These are phyloP conservation scores for Penicillium crustosum DNA, from an alignment of 2,329 filamentous ascomycete species.

Conservation along the genomic window DNA sequence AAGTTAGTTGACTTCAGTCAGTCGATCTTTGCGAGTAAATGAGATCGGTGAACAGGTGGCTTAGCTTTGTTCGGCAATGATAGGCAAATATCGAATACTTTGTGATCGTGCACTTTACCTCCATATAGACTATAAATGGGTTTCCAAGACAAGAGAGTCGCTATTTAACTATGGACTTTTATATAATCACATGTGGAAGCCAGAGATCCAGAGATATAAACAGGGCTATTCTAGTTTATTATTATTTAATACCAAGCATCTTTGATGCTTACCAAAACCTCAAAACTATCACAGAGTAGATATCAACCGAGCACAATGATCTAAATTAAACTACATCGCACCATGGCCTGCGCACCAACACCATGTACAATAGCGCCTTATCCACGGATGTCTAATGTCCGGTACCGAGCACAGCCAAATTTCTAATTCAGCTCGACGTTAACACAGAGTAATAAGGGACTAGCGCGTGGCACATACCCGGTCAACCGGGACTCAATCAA, in stretches of 20 bases:
- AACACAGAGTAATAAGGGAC: slow-evolving; percentile 22
- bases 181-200: neutral
- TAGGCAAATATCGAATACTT: neutral
- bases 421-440: slow-evolving; percentile 18
- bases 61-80: neutral
- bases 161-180: neutral
- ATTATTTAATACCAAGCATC: neutral
- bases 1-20: neutral
- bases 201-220: neutral
- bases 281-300: neutral
- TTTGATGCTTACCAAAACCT: neutral
- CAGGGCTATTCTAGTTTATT: neutral
- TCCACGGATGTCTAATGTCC: neutral
- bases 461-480: slow-evolving; percentile 10
- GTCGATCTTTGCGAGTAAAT: neutral
- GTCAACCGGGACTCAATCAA: slow-evolving; percentile 5
- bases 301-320: neutral
- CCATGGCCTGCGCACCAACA: slow-evolving; percentile 3
- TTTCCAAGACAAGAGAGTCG: neutral
- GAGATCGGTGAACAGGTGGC: neutral
- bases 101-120: neutral
- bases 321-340: neutral
- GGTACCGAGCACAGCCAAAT: slow-evolving; percentile 1
- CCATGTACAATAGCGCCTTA: neutral
- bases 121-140: neutral